Evolutionary conservation across 2,329 filamentous ascomycete genomes (phyloP).

Genomic region (Polytolypa hystricis): DNA sequence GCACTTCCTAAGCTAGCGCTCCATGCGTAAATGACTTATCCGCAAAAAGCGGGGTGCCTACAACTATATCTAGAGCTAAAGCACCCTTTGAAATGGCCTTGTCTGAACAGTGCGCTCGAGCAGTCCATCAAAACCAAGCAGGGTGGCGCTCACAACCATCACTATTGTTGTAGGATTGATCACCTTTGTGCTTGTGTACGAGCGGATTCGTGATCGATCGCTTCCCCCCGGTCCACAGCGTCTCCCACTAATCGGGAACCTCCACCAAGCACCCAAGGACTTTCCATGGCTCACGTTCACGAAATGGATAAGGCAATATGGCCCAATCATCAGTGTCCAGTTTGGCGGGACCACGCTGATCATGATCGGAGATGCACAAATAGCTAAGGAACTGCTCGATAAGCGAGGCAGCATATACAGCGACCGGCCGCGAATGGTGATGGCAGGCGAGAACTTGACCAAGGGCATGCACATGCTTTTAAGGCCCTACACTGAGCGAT

Average conservation of each 20-base stretch:
- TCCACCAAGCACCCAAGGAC: background rate
- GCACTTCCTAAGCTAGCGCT: too few species aligned
- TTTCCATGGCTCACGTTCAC: background rate
- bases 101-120: background rate
- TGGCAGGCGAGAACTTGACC: slow-evolving; percentile 20
- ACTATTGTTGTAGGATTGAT: background rate
- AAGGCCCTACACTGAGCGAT: slow-evolving; percentile 39
- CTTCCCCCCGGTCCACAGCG: background rate
- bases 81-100: too few species aligned
- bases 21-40: too few species aligned
- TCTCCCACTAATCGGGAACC: background rate
- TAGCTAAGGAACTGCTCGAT: background rate
- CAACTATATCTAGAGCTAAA: too few species aligned
- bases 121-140: too few species aligned
- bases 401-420: slow-evolving; percentile 27
- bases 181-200: background rate
- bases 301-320: background rate
- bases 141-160: background rate
- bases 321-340: background rate
- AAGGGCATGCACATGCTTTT: slow-evolving; percentile 35
- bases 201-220: background rate
- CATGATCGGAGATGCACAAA: background rate
- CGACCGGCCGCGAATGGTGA: slow-evolving; percentile 20
- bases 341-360: background rate
- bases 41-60: too few species aligned